Conservation (phyloP, 495 filamentous ascomycete genomes). For the Lophiotrema nucula region DNA sequence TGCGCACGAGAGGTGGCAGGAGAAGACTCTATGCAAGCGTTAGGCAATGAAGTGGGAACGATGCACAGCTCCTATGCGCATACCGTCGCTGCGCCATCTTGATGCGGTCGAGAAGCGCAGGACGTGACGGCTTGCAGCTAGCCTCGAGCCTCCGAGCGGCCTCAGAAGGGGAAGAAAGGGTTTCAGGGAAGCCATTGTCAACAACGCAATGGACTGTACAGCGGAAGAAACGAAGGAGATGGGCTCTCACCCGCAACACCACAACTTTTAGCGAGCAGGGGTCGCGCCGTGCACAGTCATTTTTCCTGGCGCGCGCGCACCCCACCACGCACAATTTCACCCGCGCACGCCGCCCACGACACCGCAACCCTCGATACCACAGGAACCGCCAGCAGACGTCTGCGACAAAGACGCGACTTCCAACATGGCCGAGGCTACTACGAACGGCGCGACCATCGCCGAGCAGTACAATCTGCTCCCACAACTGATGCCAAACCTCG, state of each 20-base stretch:
- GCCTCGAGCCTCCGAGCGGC: conserved; percentile 35
- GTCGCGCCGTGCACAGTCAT: conserved; percentile 24
- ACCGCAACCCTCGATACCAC: background rate
- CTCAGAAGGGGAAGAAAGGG: conserved; percentile 38
- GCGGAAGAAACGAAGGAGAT: background rate
- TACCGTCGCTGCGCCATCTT: conserved; percentile 32
- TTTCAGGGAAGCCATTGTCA: conserved; percentile 28
- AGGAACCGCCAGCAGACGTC: background rate
- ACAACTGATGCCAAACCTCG: conserved; percentile 86
- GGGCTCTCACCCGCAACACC: conserved; percentile 11
- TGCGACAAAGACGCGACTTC: background rate
- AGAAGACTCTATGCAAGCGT: conserved; percentile 4
- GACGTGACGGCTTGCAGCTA: conserved; percentile 34
- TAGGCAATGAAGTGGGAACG: conserved; percentile 3
- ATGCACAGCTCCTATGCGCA: too few species aligned
- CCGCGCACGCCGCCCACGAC: conserved; percentile 2
- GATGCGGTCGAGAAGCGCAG: conserved; percentile 38
- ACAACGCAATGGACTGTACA: background rate
- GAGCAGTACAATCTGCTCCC: conserved; percentile 78
- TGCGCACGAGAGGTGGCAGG: background rate
- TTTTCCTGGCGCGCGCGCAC: conserved; percentile 4
- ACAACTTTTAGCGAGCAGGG: conserved; percentile 24
- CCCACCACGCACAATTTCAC: conserved; percentile 4
- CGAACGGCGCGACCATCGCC: conserved; percentile 53
- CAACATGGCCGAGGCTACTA: conserved; percentile 55